Percentiles rank a stretch among this genome's conserved stretches.
phyloP scores from a whole-genome alignment of 2,329 filamentous ascomycete genomes.

The Fusarium gaditjirri region DNA sequence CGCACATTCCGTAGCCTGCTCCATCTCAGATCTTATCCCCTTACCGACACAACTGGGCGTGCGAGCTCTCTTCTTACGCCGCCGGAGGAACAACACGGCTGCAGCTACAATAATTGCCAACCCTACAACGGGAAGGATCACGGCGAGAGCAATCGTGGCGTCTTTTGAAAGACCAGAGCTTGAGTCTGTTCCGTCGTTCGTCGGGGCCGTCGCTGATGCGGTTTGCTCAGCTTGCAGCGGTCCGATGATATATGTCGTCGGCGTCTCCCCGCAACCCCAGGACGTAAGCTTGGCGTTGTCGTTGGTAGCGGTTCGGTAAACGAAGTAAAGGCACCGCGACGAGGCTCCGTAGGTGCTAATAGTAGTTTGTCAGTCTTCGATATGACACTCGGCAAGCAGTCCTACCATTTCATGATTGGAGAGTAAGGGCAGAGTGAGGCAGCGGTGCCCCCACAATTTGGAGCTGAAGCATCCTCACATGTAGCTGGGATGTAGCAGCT shows the following conservation, averaged over 20 bases:
- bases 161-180: not conserved
- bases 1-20: rapidly evolving
- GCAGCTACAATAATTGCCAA: not conserved
- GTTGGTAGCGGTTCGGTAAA: not conserved
- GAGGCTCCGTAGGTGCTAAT: not conserved
- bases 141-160: rapidly evolving
- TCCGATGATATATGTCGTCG: not conserved
- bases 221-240: not conserved
- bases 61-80: not conserved
- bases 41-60: not conserved
- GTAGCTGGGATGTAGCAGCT: not conserved
- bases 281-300: not conserved
- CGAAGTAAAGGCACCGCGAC: not conserved
- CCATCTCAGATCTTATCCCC: not conserved
- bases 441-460: not conserved
- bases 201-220: not conserved
- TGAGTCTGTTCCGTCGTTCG: rapidly evolving
- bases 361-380: not conserved
- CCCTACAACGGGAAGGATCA: not conserved
- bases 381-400: rapidly evolving
- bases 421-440: not conserved
- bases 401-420: not conserved
- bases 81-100: not conserved
- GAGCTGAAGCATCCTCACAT: not conserved
- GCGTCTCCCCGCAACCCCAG: not conserved